phyloP scores from a whole-genome alignment of 78 protist species.

The slime mould (Dictyostelium discoideum) region DNA sequence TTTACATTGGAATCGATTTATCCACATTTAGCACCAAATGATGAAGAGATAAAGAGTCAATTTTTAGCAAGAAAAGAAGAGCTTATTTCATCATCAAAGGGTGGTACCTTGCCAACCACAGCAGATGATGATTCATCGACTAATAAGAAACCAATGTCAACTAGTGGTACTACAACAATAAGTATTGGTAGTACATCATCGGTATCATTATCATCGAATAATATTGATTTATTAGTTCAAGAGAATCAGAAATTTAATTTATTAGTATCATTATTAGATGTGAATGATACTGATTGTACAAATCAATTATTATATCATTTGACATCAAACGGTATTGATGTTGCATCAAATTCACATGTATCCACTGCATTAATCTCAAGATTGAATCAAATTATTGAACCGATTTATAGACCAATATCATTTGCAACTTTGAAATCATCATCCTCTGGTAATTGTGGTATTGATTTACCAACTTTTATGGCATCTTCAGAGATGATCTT shows the following conservation, averaged over 20 bases:
- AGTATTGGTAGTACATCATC: not conserved
- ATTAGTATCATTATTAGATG: conserved; percentile 22
- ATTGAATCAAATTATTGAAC: conserved; percentile 8
- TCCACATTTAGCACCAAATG: conserved; percentile 63
- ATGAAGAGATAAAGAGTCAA: conserved; percentile 53
- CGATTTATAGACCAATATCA: conserved; percentile 54
- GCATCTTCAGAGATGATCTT: conserved; percentile 25
- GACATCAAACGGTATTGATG: not conserved
- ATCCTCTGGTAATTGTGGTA: not conserved
- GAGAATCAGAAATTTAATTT: conserved; percentile 64
- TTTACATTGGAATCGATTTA: conserved; percentile 61
- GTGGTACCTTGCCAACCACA: not conserved
- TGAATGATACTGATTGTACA: not conserved
- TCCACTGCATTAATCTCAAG: conserved; percentile 13
- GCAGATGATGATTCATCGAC: not conserved
- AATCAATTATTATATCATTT: conserved; percentile 13
- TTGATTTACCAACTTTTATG: conserved; percentile 12
- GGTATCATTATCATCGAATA: not conserved
- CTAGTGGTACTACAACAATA: not conserved
- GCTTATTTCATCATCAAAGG: not conserved
- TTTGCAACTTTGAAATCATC: not conserved
- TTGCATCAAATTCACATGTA: conserved; percentile 12
- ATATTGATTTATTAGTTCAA: not conserved
- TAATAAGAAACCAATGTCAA: not conserved
- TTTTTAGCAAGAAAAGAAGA: conserved; percentile 30